Evolutionary conservation across 2,329 filamentous ascomycete species (phyloP).

Genomic region (Xylaria sp.): DNA sequence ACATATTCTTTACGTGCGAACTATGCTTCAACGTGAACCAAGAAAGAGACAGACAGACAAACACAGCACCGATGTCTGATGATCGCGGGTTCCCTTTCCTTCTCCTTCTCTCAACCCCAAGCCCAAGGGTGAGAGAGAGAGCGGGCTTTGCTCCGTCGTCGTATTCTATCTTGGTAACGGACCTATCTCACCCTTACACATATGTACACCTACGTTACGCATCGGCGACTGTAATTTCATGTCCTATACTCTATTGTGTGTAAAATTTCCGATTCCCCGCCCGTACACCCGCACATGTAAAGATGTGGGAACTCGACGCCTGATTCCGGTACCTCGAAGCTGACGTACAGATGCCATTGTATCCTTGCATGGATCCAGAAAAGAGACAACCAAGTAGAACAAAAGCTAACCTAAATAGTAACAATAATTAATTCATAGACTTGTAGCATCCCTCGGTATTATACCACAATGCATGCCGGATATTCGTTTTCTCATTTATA

Average conservation of each 20-base stretch:
- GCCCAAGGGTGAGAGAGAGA: not conserved
- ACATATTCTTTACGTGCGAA: too few relatives aligned
- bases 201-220: too few relatives aligned
- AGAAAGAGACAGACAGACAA: constrained; percentile 1
- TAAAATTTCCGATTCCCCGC: not conserved
- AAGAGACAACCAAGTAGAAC: too few relatives aligned
- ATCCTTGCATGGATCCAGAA: constrained; percentile 15
- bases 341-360: constrained; percentile 26
- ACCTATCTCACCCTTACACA: not conserved
- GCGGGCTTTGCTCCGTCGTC: too few relatives aligned
- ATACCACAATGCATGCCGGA: not conserved
- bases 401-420: too few relatives aligned
- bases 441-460: constrained; percentile 8
- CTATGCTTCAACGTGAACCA: constrained; percentile 1
- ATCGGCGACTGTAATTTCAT: too few relatives aligned
- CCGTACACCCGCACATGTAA: constrained; percentile 17
- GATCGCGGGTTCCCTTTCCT: not conserved
- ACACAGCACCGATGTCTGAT: constrained; percentile 18
- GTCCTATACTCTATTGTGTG: not conserved
- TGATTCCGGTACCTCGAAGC: constrained; percentile 22
- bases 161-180: not conserved
- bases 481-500: constrained; percentile 6
- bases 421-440: not conserved
- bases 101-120: too few relatives aligned
- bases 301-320: constrained; percentile 3